Conservation (phyloP, 352 stramenopile genomes). For the Globisporangium emineosum region DNA sequence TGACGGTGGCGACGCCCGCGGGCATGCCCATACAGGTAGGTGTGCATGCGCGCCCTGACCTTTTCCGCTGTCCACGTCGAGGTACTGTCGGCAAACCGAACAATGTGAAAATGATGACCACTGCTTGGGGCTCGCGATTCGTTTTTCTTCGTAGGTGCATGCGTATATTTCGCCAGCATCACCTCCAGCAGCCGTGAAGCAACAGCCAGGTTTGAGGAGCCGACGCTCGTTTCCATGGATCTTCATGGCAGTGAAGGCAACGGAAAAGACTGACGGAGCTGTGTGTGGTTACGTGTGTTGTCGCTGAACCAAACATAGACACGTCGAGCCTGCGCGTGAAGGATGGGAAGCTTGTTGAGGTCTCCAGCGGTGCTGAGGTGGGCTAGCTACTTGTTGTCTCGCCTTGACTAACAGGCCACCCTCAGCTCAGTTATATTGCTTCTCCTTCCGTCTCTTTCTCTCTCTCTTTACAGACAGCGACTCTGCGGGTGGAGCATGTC, state of each 20-base stretch:
- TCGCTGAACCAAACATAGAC: not conserved
- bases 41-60: not conserved
- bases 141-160: conserved; percentile 21
- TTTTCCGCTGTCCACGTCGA: no score
- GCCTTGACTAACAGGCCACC: not conserved
- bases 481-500: conserved; percentile 33
- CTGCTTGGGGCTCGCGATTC: not conserved
- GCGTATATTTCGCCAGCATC: conserved; percentile 21
- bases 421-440: not conserved
- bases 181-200: not conserved
- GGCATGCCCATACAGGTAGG: conserved; percentile 10
- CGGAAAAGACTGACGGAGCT: no score
- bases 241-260: no score
- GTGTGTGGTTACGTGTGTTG: no score
- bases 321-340: conserved; percentile 35
- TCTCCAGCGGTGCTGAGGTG: conserved; percentile 33
- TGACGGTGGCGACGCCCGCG: not conserved
- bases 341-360: conserved; percentile 40
- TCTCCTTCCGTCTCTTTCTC: no score
- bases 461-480: conserved; percentile 19
- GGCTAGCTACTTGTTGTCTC: not conserved
- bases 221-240: not conserved
- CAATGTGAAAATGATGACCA: no score
- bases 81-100: no score
- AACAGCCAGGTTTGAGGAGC: conserved; percentile 19